Base-by-base conservation (phyloP, 2,329 filamentous ascomycete species). In the Leptographium radiaticola region DNA sequence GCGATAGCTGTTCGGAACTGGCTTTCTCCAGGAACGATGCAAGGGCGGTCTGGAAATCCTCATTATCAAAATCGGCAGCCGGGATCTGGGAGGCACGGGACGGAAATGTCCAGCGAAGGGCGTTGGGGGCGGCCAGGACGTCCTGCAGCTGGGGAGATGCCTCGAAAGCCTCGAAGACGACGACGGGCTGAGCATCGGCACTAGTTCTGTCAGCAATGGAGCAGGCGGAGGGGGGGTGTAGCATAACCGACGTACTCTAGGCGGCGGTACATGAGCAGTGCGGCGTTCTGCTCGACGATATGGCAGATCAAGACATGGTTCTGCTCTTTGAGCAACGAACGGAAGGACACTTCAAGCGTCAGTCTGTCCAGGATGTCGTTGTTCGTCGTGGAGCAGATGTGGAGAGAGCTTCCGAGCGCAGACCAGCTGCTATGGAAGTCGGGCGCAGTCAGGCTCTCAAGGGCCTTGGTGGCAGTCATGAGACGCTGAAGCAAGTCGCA, bases 101-200 rank as follows among this genome's bases (percentile, higher is more conserved):
- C 0, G 83, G 83, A 57, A 86, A 86, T 18, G 75, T 70, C 73
- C 81, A 81, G 54, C 68, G 60, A 0, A 86, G 63, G 2, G 79
- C 73, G 31, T 70, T 70, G 20, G 75, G 64, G 0, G 76, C 65
- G 0, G 71, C 70, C 2, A 84, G 67, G 0, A 83, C 75, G 15
- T 71, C 65, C 45, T 77, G 69, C 1, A 75, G 76, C 0, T 62
- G 61, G 0, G 83, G 69, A 0, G 80, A 81, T 0, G 75, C 70
- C 61, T 86, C 81, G 53, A 85, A 85, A 0, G 71, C 70, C 62
- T 86, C 82, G 48, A 54, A 79, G 18, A 59, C 75, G 57, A 59
- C 57, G 25, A 59, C 74, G 58, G 59, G 57, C 51, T 30, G 38
- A n/a, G 38, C 52, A 6, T 38, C 9, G 33, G n/a, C 34, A 34